Evolutionary conservation across 441 rosid genomes (phyloP).

Genomic region (Gossypium lobatum): DNA sequence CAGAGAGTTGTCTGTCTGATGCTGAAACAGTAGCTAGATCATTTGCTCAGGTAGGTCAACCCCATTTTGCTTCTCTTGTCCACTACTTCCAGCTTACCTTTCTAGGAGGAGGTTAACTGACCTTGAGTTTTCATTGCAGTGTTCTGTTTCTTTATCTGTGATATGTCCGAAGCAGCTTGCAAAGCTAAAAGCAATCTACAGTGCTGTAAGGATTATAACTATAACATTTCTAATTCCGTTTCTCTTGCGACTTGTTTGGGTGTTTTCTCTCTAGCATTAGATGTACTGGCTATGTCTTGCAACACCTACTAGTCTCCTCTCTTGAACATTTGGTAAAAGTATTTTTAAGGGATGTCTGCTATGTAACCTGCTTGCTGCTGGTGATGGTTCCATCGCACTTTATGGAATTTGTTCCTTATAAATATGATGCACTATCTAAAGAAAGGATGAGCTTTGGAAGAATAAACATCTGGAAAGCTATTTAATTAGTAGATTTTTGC

Average conservation of each 20-base stretch:
- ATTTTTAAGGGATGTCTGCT: not conserved
- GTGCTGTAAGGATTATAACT: conserved; percentile 54
- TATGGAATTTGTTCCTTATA: not conserved
- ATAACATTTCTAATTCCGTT: conserved; percentile 4
- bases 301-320: not conserved
- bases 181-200: conserved; percentile 72
- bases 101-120: conserved; percentile 24
- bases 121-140: conserved; percentile 46
- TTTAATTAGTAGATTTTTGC: not conserved
- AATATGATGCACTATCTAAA: not conserved
- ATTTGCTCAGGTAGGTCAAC: conserved; percentile 54
- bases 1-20: conserved; percentile 77
- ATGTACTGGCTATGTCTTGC: not conserved
- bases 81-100: conserved; percentile 6
- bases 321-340: not conserved
- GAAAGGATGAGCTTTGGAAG: not conserved
- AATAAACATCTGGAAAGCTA: not conserved
- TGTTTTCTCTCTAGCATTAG: not conserved
- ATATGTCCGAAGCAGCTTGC: conserved; percentile 93
- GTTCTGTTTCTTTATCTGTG: conserved; percentile 74
- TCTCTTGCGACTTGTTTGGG: not conserved
- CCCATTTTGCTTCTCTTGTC: conserved; percentile 10
- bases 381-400: conserved; percentile 7
- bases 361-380: not conserved
- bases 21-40: conserved; percentile 84